Percentiles rank a stretch among this genome's conserved stretches.
Evolutionary conservation across 1,284 basidiomycete genomes (phyloP).

Genomic region (Heterobasidion parviporum): DNA sequence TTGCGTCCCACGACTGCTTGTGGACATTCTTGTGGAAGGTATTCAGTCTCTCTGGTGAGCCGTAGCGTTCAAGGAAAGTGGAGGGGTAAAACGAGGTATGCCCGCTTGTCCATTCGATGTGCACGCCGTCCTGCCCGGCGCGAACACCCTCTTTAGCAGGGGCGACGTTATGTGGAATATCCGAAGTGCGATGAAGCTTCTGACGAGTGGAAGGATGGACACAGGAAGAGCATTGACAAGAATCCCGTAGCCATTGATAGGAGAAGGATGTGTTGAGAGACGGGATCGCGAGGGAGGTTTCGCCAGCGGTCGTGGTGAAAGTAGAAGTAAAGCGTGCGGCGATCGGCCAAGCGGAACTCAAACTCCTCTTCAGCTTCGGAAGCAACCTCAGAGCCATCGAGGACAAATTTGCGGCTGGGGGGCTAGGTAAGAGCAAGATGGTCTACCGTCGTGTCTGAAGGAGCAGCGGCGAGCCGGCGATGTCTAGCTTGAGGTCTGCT

Average conservation of each 20-base stretch:
- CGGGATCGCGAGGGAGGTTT: slow-evolving; percentile 1
- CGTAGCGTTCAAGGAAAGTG: slow-evolving; percentile 38
- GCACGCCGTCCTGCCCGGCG: slow-evolving; percentile 30
- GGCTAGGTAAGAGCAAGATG: too few species aligned
- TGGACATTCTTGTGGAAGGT: slow-evolving; percentile 33
- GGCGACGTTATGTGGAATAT: slow-evolving; percentile 40
- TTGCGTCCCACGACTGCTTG: slow-evolving; percentile 27
- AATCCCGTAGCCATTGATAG: slow-evolving; percentile 44
- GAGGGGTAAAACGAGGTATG: slow-evolving; percentile 46
- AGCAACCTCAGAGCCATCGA: not conserved
- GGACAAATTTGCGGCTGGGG: not conserved
- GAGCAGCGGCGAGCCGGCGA: too few species aligned
- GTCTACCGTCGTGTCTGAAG: too few species aligned
- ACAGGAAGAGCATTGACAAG: slow-evolving; percentile 43
- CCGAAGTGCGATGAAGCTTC: slow-evolving; percentile 63
- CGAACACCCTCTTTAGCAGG: slow-evolving; percentile 33
- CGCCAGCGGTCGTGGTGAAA: not conserved
- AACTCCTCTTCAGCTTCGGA: not conserved
- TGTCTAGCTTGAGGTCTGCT: too few species aligned
- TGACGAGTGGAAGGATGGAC: slow-evolving; percentile 50
- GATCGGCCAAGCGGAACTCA: not conserved
- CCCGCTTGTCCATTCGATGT: slow-evolving; percentile 50
- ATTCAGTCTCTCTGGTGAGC: slow-evolving; percentile 16
- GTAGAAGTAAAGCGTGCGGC: not conserved
- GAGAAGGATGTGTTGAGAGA: slow-evolving; percentile 15